These are phyloP conservation scores for Trametes polyzona DNA, from an alignment of 1,284 basidiomycete species.

Conservation along the genomic window DNA sequence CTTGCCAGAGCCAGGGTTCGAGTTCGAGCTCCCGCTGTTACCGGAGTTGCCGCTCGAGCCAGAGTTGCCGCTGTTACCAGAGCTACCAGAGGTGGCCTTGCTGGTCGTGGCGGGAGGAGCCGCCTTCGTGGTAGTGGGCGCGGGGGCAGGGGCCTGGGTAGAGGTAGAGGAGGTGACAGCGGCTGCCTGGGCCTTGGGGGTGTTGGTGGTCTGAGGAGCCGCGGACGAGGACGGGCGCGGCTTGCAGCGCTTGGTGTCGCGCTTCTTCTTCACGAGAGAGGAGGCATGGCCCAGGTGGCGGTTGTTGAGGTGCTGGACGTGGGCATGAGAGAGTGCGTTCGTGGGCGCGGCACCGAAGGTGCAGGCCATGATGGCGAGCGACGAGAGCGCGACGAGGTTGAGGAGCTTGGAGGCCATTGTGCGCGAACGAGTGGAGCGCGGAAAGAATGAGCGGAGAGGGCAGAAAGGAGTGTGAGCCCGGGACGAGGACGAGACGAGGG, in stretches of 20 bases:
- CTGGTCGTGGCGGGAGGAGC: constrained; percentile 19
- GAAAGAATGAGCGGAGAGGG: constrained; percentile 29
- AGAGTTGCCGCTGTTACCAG: constrained; percentile 18
- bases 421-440: constrained; percentile 18
- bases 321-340: constrained; percentile 54
- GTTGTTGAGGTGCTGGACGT: constrained; percentile 27
- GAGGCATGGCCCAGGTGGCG: constrained; percentile 37
- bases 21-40: constrained; percentile 16
- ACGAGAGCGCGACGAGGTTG: constrained; percentile 59
- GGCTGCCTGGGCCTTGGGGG: constrained; percentile 24
- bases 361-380: constrained; percentile 59
- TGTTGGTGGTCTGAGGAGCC: constrained; percentile 13
- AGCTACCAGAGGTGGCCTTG: constrained; percentile 24
- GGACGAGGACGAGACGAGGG: constrained; percentile 26
- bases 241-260: constrained; percentile 58
- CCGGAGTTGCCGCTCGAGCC: constrained; percentile 22
- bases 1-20: constrained; percentile 21
- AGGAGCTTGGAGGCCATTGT: constrained; percentile 60
- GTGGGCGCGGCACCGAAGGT: constrained; percentile 50
- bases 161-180: constrained; percentile 16
- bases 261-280: constrained; percentile 49
- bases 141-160: constrained; percentile 10
- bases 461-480: constrained; percentile 40
- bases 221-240: constrained; percentile 41
- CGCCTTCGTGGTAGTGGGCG: constrained; percentile 4